Evolutionary conservation across 805 yeast genomes (phyloP), one percentile per base, ranked within the genome.

Genomic region (Peterozyma toletana): DNA sequence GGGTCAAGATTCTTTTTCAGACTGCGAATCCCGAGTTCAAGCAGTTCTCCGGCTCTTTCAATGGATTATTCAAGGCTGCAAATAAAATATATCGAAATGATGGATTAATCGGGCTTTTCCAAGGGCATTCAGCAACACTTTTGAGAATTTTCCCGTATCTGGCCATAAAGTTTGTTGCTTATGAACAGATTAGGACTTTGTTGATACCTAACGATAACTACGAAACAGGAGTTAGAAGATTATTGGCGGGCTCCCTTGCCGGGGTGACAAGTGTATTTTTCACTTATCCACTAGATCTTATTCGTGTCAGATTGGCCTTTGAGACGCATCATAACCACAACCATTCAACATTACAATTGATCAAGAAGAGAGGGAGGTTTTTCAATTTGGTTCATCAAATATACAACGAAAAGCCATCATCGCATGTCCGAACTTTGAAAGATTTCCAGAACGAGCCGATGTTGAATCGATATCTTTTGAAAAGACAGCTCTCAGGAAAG

Each of bases 141-240:
- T 62, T 90, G 37, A 72, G 99, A 49, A 87, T 93, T 3, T 91
- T 93, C 60, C 99, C 99, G 1, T 93, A 93, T 60, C 97, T 99
- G 3, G 96, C 96, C 10, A 86, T 93, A 56, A 93, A 93, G 60
- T 93, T 91, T 62, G 96, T 93, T 13, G 90, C 95, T 9, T 93
- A 93, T 62, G 99, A 93, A 64, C 98, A 93, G 62, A 78, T 90
- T 39, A 67, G 99, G 48, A 71, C 86, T 11, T 44, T 85, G 1
- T 62, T 93, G 47, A 93, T 93, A 41, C 96, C 96, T 2, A 68
- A 73, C 41, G 82, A 78, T 45, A 66, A 67, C 11, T 75, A 78
- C 55, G 99, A 93, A 60, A 86, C 96, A 1, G 88, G 86, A 3
- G 66, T 73, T 33, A 75, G 98, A 54, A 69, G 99, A 50, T 70